Base-by-base conservation (phyloP, 345 rosid genomes). In the Fremontodendron californicum region DNA sequence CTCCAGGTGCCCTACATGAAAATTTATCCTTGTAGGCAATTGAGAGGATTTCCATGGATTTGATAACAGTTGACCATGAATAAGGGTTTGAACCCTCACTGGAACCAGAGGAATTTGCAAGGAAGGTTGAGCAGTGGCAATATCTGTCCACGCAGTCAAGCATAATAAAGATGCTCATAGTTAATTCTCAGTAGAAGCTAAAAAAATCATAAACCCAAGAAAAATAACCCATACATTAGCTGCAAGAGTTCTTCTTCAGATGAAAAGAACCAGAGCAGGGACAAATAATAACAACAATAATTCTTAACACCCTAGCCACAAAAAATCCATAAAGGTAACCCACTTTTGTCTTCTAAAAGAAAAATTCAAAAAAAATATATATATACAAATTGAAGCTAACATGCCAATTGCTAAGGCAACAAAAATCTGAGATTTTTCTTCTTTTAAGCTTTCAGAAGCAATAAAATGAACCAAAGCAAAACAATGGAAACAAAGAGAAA, bases 91-190 rank as follows among this genome's bases (percentile, higher is more conserved):
- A 77, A 87, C 82, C 77, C 93, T 81, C 62, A 85, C 74, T 57
- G 86, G 87, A 82, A 85, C 84, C 75, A 86, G 83, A 82, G 81
- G 90, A 77, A 86, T 85, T 77, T 83, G 93, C 83, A 88, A 87
- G 79, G 86, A 88, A 84, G 91, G 87, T 81, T 91, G 94, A 78
- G 86, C 82, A 74, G 87, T 82, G 78, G 87, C 90, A 85, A 91
- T 89, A 83, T 91, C 98, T 93, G 83, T 79, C 66, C 71, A 75
- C 43, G 33, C 37, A 74, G 57, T 29, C 62, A 81, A 72, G 57
- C 48, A 62, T 2, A 74, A 46, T 13, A 67, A 60, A 40, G n/a
- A 37, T n/a, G 48, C 19, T 39, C 68, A 16, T 2, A 2, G 42
- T 58, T 58, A 42, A 15, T 57, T 27, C 33, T 74, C 52, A 74